Conservation (phyloP, 129 eudicot genomes). For the Cynara cardunculus region DNA sequence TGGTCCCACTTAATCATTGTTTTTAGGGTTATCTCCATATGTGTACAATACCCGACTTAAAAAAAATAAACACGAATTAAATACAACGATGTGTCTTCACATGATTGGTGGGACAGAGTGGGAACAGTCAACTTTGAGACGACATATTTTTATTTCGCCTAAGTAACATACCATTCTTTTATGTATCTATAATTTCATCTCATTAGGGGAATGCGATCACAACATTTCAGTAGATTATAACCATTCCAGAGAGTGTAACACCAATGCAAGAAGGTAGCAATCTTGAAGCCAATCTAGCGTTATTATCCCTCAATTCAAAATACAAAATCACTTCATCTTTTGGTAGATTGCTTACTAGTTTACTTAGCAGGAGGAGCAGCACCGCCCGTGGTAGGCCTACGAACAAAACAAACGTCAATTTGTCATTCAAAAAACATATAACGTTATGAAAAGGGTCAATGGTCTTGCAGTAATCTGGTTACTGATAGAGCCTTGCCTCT, state of each 20-base stretch:
- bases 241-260: not conserved
- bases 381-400: constrained; percentile 73
- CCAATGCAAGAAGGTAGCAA: not conserved
- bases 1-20: too few relatives aligned
- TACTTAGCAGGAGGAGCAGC: constrained; percentile 36
- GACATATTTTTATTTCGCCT: not conserved
- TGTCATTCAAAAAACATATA: not conserved
- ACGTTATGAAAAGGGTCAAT: not conserved
- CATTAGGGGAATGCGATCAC: not conserved
- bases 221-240: not conserved
- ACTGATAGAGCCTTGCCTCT: too few relatives aligned
- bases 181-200: not conserved
- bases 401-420: not conserved
- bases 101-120: not conserved
- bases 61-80: not conserved
- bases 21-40: too few relatives aligned
- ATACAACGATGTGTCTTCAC: not conserved
- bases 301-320: constrained; percentile 6
- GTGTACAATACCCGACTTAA: too few relatives aligned
- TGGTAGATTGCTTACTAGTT: not conserved
- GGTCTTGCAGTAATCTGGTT: too few relatives aligned
- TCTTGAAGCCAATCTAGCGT: not conserved
- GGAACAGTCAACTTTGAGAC: not conserved
- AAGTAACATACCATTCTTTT: not conserved
- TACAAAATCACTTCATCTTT: constrained; percentile 19